Evolutionary conservation across 2,329 filamentous ascomycete genomes (phyloP).

Genomic region (Colletotrichum chlorophyti): DNA sequence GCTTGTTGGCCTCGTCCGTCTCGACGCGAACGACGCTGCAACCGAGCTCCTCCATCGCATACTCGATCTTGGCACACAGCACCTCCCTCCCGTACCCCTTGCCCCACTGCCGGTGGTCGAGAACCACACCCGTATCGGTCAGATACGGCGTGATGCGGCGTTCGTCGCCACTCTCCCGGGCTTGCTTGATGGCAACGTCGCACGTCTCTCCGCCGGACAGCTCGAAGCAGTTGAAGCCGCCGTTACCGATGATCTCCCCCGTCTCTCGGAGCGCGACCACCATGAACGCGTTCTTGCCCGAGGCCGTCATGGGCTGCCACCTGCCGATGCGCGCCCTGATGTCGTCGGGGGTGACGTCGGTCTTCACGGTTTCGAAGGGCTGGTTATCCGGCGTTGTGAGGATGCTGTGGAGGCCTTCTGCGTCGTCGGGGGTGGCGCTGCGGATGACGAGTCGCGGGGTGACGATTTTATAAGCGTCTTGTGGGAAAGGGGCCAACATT

Average conservation of each 20-base stretch:
- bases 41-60: constrained; percentile 30
- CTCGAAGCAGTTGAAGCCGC: constrained; percentile 31
- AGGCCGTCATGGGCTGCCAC: constrained; percentile 19
- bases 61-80: constrained; percentile 31
- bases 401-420: constrained; percentile 14
- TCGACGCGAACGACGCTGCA: constrained; percentile 30
- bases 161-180: background rate
- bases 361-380: constrained; percentile 7
- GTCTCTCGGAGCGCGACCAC: constrained; percentile 26
- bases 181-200: background rate
- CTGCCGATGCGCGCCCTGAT: constrained; percentile 10
- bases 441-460: constrained; percentile 51
- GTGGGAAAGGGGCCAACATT: constrained; percentile 21
- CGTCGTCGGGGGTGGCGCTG: constrained; percentile 34
- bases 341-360: constrained; percentile 18
- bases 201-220: background rate
- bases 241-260: constrained; percentile 26
- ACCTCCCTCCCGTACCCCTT: constrained; percentile 33
- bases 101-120: constrained; percentile 31
- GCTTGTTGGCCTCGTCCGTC: constrained; percentile 29
- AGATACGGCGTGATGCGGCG: background rate
- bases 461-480: constrained; percentile 37
- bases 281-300: constrained; percentile 29
- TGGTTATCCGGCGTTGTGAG: constrained; percentile 29
- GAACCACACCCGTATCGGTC: constrained; percentile 31